Conservation (phyloP, 331 rosid genomes). For the Telfairia occidentalis region DNA sequence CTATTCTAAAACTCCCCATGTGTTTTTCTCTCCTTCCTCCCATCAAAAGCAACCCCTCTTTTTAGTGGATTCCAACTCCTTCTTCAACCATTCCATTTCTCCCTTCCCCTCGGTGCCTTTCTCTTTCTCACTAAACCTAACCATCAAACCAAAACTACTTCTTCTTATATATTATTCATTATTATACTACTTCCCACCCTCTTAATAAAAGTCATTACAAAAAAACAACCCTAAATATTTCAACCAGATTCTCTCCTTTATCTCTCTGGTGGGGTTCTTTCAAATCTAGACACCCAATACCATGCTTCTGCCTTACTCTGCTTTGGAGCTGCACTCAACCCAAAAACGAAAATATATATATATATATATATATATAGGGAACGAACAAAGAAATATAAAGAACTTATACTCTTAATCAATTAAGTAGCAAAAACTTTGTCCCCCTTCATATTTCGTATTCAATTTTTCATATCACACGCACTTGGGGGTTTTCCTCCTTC, state of each 20-base stretch:
- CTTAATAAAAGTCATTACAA: neutral
- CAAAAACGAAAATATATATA: too few species aligned
- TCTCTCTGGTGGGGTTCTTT: slow-evolving; percentile 20
- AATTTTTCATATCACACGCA: too few species aligned
- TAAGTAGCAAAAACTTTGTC: neutral
- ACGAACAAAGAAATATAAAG: too few species aligned
- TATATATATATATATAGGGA: too few species aligned
- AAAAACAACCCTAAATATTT: neutral
- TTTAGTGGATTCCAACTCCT: slow-evolving; percentile 97
- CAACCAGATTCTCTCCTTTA: slow-evolving; percentile 18
- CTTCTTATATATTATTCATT: neutral
- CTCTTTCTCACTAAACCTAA: slow-evolving; percentile 56
- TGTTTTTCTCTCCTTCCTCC: slow-evolving; percentile 15
- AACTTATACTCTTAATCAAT: neutral
- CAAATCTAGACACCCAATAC: neutral
- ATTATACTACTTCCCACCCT: neutral
- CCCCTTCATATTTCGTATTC: neutral
- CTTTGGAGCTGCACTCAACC: neutral
- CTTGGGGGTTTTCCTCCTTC: too few species aligned
- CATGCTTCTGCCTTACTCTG: neutral
- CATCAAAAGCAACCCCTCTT: slow-evolving; percentile 37
- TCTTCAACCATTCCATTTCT: slow-evolving; percentile 68
- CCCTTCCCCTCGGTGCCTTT: slow-evolving; percentile 24
- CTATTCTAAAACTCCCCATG: slow-evolving; percentile 41
- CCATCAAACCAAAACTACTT: slow-evolving; percentile 2